Evolutionary conservation across 352 stramenopile genomes (phyloP), one percentile per base, ranked within the genome.

Genomic region (Achlya hypogyna): DNA sequence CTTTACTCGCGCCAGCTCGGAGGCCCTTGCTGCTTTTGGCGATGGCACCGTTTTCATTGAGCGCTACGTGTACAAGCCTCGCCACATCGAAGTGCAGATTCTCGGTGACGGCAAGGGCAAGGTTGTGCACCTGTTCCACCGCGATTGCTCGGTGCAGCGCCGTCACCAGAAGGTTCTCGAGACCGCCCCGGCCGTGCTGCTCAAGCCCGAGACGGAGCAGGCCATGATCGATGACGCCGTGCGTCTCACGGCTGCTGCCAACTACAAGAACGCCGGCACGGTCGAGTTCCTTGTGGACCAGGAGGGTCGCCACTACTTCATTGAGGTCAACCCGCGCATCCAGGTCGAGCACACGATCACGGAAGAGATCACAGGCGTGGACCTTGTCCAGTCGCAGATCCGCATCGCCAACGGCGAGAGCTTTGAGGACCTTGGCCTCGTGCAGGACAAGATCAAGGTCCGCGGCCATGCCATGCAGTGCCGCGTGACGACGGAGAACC

Each of bases 211-310:
- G 51, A 90, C 95, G 0, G 92, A 91, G 56, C 73, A 97, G 63
- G 82, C 81, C 31, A 97, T 98, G 81, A 95, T 98, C 35, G 77
- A 91, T 28, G 88, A 98, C 74, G 93, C 96, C 1, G 80, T 97
- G 54, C 78, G 82, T 16, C 85, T 99, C 43, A 91, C 94, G 9
- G 84, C 80, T 60, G 85, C 87, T 18, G 91, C 91, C 34, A 95
- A 97, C 52, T 99, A 99, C 77, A 75, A 94, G 29, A 98, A 98
- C 76, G 96, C 97, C 14, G 96, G 96, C 63, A 99, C 96, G 9
- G 95, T 99, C 27, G 97, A 99, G 81, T 99, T 99, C 72, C 80
- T 99, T 1, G 84, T 99, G 56, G 96, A 99, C 75, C 86, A 98
- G 72, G 47, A 87, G 72, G 72, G 79, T 22, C 78, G 82, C 38